These are phyloP conservation scores for Kalanchoe fedtschenkoi DNA, from an alignment of 164 flowering plant genomes.

Conservation along the genomic window DNA sequence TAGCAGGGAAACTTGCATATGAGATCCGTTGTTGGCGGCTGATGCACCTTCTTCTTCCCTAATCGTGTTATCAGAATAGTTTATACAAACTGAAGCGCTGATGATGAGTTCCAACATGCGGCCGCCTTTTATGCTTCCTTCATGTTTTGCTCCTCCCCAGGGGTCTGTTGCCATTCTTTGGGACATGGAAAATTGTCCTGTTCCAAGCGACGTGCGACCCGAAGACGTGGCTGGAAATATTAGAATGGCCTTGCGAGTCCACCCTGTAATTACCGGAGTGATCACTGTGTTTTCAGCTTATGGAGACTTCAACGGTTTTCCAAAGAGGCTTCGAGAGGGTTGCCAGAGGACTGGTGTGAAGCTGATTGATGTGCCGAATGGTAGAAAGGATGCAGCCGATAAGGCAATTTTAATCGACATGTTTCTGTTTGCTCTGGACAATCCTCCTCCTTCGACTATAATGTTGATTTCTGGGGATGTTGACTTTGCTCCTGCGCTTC, in stretches of 20 bases:
- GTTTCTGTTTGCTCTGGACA: conserved; percentile 96
- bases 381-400: conserved; percentile 96
- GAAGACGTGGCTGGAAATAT: conserved; percentile 94
- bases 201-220: conserved; percentile 85
- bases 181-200: conserved; percentile 97
- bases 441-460: conserved; percentile 84
- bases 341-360: conserved; percentile 96
- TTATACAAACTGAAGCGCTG: conserved; percentile 14
- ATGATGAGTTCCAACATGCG: conserved; percentile 19
- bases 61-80: conserved; percentile 16
- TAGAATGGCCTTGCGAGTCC: conserved; percentile 78
- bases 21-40: conserved; percentile 13
- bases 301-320: conserved; percentile 92
- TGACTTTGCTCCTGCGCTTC: conserved; percentile 94
- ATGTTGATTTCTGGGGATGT: conserved; percentile 92
- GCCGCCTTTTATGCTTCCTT: conserved; percentile 23
- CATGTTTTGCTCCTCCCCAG: conserved; percentile 17
- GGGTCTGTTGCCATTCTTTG: conserved; percentile 82
- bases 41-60: conserved; percentile 18
- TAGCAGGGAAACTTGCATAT: conserved; percentile 8
- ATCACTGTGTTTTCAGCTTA: conserved; percentile 79
- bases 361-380: conserved; percentile 92
- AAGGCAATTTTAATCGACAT: conserved; percentile 93
- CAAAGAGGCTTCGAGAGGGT: conserved; percentile 83
- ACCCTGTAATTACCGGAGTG: conserved; percentile 74